phyloP scores from a whole-genome alignment of 345 rosid genomes.

The Barbarea vulgaris region DNA sequence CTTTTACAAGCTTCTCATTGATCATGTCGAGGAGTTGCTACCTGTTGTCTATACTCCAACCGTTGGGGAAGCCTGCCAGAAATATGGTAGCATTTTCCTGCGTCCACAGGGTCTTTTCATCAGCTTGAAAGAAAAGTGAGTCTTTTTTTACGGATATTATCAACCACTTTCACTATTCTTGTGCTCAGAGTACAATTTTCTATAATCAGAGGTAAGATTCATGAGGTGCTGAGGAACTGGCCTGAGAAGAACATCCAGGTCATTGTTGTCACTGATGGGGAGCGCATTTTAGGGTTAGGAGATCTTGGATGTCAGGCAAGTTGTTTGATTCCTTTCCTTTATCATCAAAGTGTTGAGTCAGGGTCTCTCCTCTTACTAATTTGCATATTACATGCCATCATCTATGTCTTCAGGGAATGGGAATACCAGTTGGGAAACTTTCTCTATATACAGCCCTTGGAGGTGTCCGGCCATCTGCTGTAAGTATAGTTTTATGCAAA shows the following conservation, averaged over 20 bases:
- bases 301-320: constrained; percentile 97
- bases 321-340: constrained; percentile 13
- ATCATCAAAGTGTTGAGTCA: background rate
- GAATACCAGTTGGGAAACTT: constrained; percentile 96
- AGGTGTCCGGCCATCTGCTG: constrained; percentile 97
- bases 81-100: constrained; percentile 92
- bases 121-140: constrained; percentile 91
- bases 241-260: constrained; percentile 93
- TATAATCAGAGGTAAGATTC: constrained; percentile 76
- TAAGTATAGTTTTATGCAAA: constrained; percentile 46
- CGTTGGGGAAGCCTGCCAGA: constrained; percentile 98
- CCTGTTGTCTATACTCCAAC: constrained; percentile 98
- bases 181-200: constrained; percentile 2
- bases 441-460: constrained; percentile 93
- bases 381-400: background rate
- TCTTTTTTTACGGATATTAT: background rate
- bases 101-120: constrained; percentile 98
- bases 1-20: constrained; percentile 91
- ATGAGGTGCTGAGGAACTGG: constrained; percentile 91
- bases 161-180: constrained; percentile 6
- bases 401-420: constrained; percentile 72
- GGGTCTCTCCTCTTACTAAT: constrained; percentile 21
- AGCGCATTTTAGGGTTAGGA: constrained; percentile 93
- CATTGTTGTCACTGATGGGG: constrained; percentile 96
- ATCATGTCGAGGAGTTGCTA: constrained; percentile 89